A percentile compares a stretch with the other conserved stretches of the same genome.
These are phyloP conservation scores for Phytophthora chlamydospora DNA, from an alignment of 352 stramenopile species.

Conservation along the genomic window DNA sequence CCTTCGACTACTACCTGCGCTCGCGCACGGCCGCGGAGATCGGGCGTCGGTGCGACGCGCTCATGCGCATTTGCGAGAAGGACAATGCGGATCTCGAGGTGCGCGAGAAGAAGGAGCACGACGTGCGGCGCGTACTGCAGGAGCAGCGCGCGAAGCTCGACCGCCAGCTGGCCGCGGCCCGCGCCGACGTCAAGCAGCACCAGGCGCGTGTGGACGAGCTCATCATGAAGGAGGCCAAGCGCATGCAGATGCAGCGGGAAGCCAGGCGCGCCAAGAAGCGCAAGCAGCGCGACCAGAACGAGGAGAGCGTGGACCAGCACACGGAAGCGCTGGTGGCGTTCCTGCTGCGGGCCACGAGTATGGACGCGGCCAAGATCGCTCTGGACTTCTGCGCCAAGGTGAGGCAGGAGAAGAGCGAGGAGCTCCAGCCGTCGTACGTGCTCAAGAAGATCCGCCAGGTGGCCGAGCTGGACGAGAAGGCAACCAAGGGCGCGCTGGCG, in stretches of 20 bases:
- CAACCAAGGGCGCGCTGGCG: slow-evolving; percentile 51
- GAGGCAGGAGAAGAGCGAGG: slow-evolving; percentile 40
- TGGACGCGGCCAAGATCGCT: slow-evolving; percentile 71
- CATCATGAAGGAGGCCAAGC: slow-evolving; percentile 90
- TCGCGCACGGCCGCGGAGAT: slow-evolving; percentile 95
- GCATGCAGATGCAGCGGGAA: slow-evolving; percentile 84
- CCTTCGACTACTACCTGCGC: slow-evolving; percentile 99
- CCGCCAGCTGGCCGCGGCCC: slow-evolving; percentile 60
- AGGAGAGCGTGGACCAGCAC: slow-evolving; percentile 68
- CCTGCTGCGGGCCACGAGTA: slow-evolving; percentile 54
- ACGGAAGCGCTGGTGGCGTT: slow-evolving; percentile 66
- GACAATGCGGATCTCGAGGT: slow-evolving; percentile 88
- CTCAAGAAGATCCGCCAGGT: slow-evolving; percentile 79
- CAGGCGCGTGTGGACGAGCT: slow-evolving; percentile 82
- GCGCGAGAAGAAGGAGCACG: slow-evolving; percentile 81
- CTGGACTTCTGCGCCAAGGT: slow-evolving; percentile 72
- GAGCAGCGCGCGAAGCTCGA: slow-evolving; percentile 78
- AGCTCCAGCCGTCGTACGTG: slow-evolving; percentile 68
- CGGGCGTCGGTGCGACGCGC: slow-evolving; percentile 93
- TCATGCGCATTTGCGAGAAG: slow-evolving; percentile 96
- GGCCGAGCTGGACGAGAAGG: slow-evolving; percentile 53
- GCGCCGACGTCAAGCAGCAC: slow-evolving; percentile 76
- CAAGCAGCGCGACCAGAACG: slow-evolving; percentile 71
- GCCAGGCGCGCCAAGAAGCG: slow-evolving; percentile 83
- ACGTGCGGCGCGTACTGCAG: slow-evolving; percentile 62